A percentile compares a stretch with the other conserved stretches of the same genome.
Evolutionary conservation across 106 monocot species (phyloP).

Genomic region (Agapanthus africanus): DNA sequence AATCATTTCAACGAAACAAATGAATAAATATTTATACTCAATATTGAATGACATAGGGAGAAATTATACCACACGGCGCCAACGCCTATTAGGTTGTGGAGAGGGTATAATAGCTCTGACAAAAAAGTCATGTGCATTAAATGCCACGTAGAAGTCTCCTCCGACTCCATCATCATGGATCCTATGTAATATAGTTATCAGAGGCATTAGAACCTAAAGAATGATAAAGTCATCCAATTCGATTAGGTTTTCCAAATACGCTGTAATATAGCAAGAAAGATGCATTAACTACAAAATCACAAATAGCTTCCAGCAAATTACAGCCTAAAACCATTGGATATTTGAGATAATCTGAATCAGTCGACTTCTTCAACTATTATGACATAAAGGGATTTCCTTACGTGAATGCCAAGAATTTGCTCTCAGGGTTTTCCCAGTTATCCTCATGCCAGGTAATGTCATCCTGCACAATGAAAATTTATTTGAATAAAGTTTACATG

Average conservation of each 20-base stretch:
- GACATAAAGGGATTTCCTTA: constrained; percentile 25
- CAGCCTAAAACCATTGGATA: background rate
- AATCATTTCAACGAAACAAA: background rate
- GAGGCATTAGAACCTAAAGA: background rate
- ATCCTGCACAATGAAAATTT: constrained; percentile 39
- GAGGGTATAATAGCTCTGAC: constrained; percentile 57
- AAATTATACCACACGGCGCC: constrained; percentile 86
- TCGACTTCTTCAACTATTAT: background rate
- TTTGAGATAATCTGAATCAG: background rate
- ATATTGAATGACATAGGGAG: background rate
- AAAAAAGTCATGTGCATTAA: constrained; percentile 85
- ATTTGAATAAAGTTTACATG: background rate
- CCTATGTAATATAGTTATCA: constrained; percentile 22
- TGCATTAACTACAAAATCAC: background rate
- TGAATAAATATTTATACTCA: background rate
- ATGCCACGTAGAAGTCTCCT: constrained; percentile 83
- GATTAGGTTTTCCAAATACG: background rate
- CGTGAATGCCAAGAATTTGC: constrained; percentile 98
- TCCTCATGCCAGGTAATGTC: constrained; percentile 97
- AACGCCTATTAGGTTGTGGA: constrained; percentile 49
- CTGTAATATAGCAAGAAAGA: background rate
- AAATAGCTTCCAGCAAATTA: background rate
- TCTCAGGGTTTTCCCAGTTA: constrained; percentile 81
- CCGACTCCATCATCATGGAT: constrained; percentile 63
- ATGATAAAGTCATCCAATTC: background rate